These are phyloP conservation scores for Hyaloperonospora brassicae DNA, from an alignment of 352 stramenopile species.

Conservation along the genomic window DNA sequence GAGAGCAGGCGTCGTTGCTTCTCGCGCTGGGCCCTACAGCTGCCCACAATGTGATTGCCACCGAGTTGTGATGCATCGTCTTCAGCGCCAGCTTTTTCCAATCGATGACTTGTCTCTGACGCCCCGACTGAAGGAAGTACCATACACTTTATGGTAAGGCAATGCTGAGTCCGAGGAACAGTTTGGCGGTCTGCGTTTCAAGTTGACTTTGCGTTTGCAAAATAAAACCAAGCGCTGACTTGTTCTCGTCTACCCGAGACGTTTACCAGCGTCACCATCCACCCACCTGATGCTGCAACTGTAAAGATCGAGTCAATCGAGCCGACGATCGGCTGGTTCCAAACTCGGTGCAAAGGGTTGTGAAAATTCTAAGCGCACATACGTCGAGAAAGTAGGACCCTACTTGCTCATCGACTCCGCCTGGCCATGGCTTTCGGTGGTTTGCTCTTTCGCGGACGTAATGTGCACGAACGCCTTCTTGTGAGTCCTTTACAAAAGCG, in stretches of 20 bases:
- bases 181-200: neutral
- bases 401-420: constrained; percentile 12
- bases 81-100: too few species aligned
- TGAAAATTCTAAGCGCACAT: constrained; percentile 37
- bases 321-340: constrained; percentile 40
- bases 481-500: too few species aligned
- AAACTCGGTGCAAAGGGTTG: constrained; percentile 23
- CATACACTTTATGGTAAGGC: neutral
- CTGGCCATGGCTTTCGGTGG: neutral
- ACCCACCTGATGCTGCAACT: constrained; percentile 41
- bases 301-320: constrained; percentile 40
- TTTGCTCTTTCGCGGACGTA: too few species aligned
- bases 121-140: too few species aligned
- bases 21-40: too few species aligned
- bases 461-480: too few species aligned
- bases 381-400: constrained; percentile 18
- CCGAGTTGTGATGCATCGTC: too few species aligned
- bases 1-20: too few species aligned
- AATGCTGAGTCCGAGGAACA: neutral
- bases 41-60: too few species aligned
- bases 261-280: constrained; percentile 26
- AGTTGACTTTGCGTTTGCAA: too few species aligned
- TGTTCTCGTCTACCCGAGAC: constrained; percentile 40
- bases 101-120: too few species aligned
- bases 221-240: constrained; percentile 33